Evolutionary conservation across 1,139 yeast species (phyloP), one percentile per base, ranked within the genome.

Genomic region (Blastobotrys indianensis): DNA sequence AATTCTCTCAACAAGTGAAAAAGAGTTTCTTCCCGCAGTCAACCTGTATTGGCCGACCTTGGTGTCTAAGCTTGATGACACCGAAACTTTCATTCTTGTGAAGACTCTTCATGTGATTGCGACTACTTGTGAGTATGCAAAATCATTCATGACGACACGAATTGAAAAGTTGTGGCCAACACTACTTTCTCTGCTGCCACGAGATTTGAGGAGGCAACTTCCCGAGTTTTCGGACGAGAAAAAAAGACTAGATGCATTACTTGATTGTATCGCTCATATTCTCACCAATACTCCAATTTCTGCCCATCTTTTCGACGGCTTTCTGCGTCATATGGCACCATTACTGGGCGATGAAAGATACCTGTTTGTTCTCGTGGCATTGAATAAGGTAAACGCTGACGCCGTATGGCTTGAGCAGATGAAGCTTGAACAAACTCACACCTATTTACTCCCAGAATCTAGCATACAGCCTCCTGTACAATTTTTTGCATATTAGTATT

Each of bases 41-140:
- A 82, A 94, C 1, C 70, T 75, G 2, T 65, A 77, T 13, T 92
- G 97, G 97, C 82, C 84, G 2, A 63, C 70, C 3, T 42, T 70
- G 2, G 53, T 59, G 1, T 53, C 60, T 1, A 55, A 65, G 3
- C 51, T 66, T 4, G 66, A 64, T 41, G 61, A 63, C 17, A 51
- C 56, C 4, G 64, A 65, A 28, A 42, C 51, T 0, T 59, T 53
- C 5, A 63, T 77, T 1, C 65, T 72, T 0, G 69, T 67, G 23
- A 62, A 68, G 8, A 61, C 76, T 0, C 51, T 69, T n/a, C 58
- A 59, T n/a, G 66, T 73, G 2, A 58, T 77, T 9, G 59, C 60
- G 2, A 57, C 54, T 9, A 54, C 77, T 13, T 62, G 80, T 4
- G 57, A 55, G 25, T 68, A 61, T 53, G 72, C 77, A 0, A 74